A percentile compares a stretch with the other conserved stretches of the same genome.
phyloP scores from a whole-genome alignment of 2,329 filamentous ascomycete genomes.

The Ascochyta lentis region DNA sequence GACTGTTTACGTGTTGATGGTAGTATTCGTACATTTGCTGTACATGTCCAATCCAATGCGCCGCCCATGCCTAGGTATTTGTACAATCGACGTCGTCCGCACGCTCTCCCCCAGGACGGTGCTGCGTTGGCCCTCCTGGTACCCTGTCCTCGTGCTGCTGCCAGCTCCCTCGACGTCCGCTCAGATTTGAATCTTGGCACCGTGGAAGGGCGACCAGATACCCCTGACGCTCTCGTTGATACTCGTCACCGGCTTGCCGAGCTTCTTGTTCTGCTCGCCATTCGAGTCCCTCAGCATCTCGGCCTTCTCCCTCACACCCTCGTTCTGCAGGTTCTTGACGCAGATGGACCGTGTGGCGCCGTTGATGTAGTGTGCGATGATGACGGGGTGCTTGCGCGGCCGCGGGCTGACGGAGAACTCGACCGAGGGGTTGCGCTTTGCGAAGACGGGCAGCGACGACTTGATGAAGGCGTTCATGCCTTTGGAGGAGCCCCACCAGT shows the following conservation, averaged over 20 bases:
- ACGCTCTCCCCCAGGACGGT: not conserved
- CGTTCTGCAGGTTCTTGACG: conserved; percentile 82
- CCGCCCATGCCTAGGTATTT: conserved; percentile 26
- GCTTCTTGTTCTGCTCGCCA: conserved; percentile 72
- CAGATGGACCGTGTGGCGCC: conserved; percentile 84
- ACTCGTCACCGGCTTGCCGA: conserved; percentile 66
- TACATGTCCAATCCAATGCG: conserved; percentile 29
- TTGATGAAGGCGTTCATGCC: conserved; percentile 95
- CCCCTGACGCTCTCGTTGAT: conserved; percentile 69
- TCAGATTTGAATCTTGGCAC: conserved; percentile 52
- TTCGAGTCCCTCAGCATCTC: conserved; percentile 75
- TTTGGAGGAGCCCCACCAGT: conserved; percentile 89
- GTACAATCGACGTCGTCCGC: not conserved
- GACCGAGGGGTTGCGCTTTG: conserved; percentile 80
- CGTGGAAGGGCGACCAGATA: conserved; percentile 70
- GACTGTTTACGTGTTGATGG: conserved; percentile 16
- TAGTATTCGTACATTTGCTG: conserved; percentile 30
- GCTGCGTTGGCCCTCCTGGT: conserved; percentile 13
- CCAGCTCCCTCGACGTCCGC: not conserved
- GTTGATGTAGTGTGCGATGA: conserved; percentile 92
- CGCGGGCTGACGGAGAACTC: conserved; percentile 91
- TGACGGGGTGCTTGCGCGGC: conserved; percentile 86
- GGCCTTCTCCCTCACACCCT: conserved; percentile 82
- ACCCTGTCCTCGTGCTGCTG: not conserved
- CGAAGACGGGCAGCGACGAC: conserved; percentile 77